Percentiles rank a stretch among this genome's conserved stretches.
These are phyloP conservation scores for Solanum microdontum DNA, from an alignment of 257 asterid genomes.

Conservation along the genomic window DNA sequence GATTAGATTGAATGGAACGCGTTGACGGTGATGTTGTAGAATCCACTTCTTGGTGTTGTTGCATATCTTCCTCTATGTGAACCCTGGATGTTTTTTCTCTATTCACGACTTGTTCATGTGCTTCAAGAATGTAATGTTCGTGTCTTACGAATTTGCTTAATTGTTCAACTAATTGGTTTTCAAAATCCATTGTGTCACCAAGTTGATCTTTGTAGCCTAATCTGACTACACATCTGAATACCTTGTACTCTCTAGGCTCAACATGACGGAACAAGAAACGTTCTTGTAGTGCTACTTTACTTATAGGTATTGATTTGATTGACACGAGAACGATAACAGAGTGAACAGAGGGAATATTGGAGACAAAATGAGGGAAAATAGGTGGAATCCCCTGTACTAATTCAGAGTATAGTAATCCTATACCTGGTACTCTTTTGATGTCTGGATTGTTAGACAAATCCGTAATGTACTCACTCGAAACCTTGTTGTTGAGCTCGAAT, in stretches of 20 bases:
- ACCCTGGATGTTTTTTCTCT: slow-evolving; percentile 11
- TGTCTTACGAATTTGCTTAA: slow-evolving; percentile 39
- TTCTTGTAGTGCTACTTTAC: slow-evolving; percentile 39
- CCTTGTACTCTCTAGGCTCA: slow-evolving; percentile 29
- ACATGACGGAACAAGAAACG: slow-evolving; percentile 54
- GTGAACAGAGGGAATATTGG: slow-evolving; percentile 46
- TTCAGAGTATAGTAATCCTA: slow-evolving; percentile 52
- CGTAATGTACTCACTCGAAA: slow-evolving; percentile 24
- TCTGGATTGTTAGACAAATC: slow-evolving; percentile 20
- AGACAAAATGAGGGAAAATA: slow-evolving; percentile 45
- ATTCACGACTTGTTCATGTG: neutral
- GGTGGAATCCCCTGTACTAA: slow-evolving; percentile 75
- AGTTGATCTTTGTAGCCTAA: slow-evolving; percentile 58
- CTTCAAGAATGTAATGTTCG: slow-evolving; percentile 32
- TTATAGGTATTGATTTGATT: slow-evolving; percentile 55
- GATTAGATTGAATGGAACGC: slow-evolving; percentile 12
- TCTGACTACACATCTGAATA: slow-evolving; percentile 54
- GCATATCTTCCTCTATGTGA: slow-evolving; percentile 20
- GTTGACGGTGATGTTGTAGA: slow-evolving; percentile 24
- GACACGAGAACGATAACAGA: slow-evolving; percentile 57
- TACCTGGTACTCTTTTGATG: slow-evolving; percentile 42
- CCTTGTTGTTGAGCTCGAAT: slow-evolving; percentile 55
- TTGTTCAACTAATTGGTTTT: slow-evolving; percentile 28
- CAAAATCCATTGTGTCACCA: slow-evolving; percentile 38
- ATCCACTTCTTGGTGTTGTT: neutral